Evolutionary conservation across 1,284 basidiomycete species (phyloP).

Genomic region (Austropuccinia psidii): DNA sequence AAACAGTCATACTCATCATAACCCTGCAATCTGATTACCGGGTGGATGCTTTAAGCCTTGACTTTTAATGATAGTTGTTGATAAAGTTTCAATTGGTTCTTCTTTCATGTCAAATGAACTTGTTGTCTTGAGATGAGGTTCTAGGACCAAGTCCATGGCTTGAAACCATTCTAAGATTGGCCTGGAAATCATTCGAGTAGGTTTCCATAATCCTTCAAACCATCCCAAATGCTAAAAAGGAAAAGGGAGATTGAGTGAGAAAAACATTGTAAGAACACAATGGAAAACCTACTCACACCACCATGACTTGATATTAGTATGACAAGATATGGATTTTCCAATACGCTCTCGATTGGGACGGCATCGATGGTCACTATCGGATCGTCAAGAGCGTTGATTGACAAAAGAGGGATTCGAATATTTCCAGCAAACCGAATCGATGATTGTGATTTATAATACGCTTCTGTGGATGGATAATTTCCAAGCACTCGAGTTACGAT

Average conservation of each 20-base stretch:
- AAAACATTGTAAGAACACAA: background rate
- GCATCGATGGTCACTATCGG: slow-evolving; percentile 64
- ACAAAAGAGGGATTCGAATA: slow-evolving; percentile 54
- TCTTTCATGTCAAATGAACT: no score
- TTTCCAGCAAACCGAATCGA: slow-evolving; percentile 41
- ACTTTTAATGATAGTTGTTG: no score
- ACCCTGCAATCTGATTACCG: no score
- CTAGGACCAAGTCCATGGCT: slow-evolving; percentile 55
- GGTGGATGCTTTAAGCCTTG: no score
- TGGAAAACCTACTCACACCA: slow-evolving; percentile 69
- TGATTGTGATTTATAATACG: slow-evolving; percentile 60
- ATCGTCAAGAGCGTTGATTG: slow-evolving; percentile 83
- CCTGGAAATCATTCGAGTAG: slow-evolving; percentile 59
- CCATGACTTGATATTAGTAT: slow-evolving; percentile 69
- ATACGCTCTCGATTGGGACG: slow-evolving; percentile 42
- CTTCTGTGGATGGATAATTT: slow-evolving; percentile 64
- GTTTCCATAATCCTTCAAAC: slow-evolving; percentile 50
- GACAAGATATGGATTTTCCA: slow-evolving; percentile 53
- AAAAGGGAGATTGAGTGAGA: background rate
- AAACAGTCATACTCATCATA: no score
- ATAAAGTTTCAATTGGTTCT: no score
- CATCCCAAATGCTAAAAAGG: slow-evolving; percentile 23
- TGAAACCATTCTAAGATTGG: slow-evolving; percentile 69
- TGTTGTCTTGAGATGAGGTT: slow-evolving; percentile 52
- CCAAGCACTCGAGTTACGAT: slow-evolving; percentile 66